Conservation (phyloP, 495 filamentous ascomycete species). For the Staphylotrichum longicolle region DNA sequence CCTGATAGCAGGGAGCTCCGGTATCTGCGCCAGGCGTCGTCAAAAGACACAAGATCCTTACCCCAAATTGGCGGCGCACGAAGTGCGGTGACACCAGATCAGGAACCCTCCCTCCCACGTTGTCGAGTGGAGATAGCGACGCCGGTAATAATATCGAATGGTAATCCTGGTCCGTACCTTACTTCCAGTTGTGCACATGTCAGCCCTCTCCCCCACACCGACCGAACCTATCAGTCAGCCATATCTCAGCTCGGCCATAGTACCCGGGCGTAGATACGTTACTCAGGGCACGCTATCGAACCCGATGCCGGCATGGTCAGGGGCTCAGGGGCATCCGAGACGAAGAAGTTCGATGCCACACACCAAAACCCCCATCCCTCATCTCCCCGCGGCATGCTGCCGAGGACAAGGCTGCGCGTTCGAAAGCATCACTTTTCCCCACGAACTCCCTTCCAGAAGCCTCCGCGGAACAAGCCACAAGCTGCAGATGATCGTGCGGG, state of each 20-base stretch:
- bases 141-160: neutral
- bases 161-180: neutral
- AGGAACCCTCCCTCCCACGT: conserved; percentile 3
- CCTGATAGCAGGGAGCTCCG: no score
- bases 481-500: no score
- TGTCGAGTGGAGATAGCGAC: neutral
- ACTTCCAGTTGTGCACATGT: neutral
- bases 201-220: neutral
- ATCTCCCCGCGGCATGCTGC: neutral
- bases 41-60: no score
- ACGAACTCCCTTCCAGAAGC: no score
- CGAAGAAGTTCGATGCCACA: neutral
- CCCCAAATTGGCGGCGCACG: neutral
- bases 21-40: no score
- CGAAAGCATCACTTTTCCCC: no score
- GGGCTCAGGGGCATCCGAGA: no score
- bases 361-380: neutral
- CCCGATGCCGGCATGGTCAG: neutral
- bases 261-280: neutral
- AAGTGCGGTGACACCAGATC: conserved; percentile 8
- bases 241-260: neutral
- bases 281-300: no score
- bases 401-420: neutral
- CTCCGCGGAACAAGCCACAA: no score
- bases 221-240: neutral